Percentiles rank a stretch among this genome's conserved stretches.
These are phyloP conservation scores for Daphne laureola DNA, from an alignment of 441 rosid species.

Conservation along the genomic window DNA sequence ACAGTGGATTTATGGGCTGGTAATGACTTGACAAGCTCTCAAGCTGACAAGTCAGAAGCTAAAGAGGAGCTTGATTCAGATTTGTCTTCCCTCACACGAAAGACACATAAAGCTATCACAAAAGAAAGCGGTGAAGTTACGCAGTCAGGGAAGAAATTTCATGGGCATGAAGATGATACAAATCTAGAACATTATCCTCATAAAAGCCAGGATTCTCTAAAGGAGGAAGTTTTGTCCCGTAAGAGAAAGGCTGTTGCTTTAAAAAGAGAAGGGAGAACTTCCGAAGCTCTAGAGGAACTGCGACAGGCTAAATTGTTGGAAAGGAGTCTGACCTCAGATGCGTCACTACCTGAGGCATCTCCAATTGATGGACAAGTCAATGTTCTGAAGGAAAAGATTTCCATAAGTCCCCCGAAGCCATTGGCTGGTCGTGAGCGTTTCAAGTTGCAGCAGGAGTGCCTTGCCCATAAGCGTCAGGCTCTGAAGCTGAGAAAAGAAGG, in stretches of 20 bases:
- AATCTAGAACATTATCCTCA: constrained; percentile 24
- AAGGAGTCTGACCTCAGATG: constrained; percentile 44
- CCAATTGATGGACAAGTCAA: constrained; percentile 12
- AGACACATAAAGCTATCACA: constrained; percentile 13
- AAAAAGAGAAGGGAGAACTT: constrained; percentile 71
- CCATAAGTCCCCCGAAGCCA: constrained; percentile 40
- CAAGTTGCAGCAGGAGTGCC: constrained; percentile 86
- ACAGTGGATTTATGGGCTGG: constrained; percentile 42
- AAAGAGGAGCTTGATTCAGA: constrained; percentile 16
- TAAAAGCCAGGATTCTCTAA: constrained; percentile 30
- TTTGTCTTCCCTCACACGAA: constrained; percentile 12
- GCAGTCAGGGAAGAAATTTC: constrained; percentile 18
- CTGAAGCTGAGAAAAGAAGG: constrained; percentile 90
- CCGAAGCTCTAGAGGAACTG: constrained; percentile 80
- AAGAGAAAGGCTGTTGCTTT: constrained; percentile 74
- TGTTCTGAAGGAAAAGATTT: constrained; percentile 32
- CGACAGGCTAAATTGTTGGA: constrained; percentile 75
- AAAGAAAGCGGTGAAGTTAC: constrained; percentile 19
- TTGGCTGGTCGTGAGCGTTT: constrained; percentile 79
- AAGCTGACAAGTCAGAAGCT: constrained; percentile 25
- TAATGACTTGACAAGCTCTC: constrained; percentile 23
- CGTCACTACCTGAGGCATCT: constrained; percentile 20
- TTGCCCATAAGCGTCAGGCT: constrained; percentile 85
- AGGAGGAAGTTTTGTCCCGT: constrained; percentile 51
- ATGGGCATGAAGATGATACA: constrained; percentile 21